Percentiles rank a stretch among this genome's conserved stretches.
These are phyloP conservation scores for Clonostachys rosea DNA, from an alignment of 2,329 filamentous ascomycete genomes.

Conservation along the genomic window DNA sequence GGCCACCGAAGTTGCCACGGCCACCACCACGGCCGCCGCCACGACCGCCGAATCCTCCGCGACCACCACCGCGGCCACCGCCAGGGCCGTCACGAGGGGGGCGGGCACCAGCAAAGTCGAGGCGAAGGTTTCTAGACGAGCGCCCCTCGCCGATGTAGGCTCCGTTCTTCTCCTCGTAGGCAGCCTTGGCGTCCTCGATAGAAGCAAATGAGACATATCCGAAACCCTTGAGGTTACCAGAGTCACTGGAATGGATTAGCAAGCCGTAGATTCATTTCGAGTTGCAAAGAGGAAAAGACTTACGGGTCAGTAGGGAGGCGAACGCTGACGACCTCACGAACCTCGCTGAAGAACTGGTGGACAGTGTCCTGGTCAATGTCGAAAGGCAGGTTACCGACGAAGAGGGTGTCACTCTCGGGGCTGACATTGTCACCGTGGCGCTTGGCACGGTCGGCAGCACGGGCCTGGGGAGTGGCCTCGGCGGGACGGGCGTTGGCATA, in stretches of 20 bases:
- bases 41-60: constrained; percentile 44
- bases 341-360: constrained; percentile 67
- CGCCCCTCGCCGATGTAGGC: constrained; percentile 58
- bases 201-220: constrained; percentile 84
- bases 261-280: constrained; percentile 16
- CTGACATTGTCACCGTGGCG: constrained; percentile 76
- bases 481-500: constrained; percentile 65
- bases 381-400: constrained; percentile 88
- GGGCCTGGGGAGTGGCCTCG: constrained; percentile 43
- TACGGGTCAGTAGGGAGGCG: constrained; percentile 82
- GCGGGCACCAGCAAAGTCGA: constrained; percentile 75
- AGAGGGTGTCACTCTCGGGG: constrained; percentile 80
- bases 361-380: constrained; percentile 74
- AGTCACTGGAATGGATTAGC: constrained; percentile 47
- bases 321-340: constrained; percentile 69
- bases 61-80: constrained; percentile 43
- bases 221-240: constrained; percentile 84
- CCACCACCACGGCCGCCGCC: constrained; percentile 41
- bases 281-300: constrained; percentile 21
- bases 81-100: constrained; percentile 50
- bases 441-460: constrained; percentile 59
- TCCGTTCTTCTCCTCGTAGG: constrained; percentile 67
- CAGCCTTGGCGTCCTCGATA: constrained; percentile 76
- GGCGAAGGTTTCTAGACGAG: constrained; percentile 68
- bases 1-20: constrained; percentile 42